phyloP scores from a whole-genome alignment of 148 eudicot genomes.

The Fagopyrum tataricum region DNA sequence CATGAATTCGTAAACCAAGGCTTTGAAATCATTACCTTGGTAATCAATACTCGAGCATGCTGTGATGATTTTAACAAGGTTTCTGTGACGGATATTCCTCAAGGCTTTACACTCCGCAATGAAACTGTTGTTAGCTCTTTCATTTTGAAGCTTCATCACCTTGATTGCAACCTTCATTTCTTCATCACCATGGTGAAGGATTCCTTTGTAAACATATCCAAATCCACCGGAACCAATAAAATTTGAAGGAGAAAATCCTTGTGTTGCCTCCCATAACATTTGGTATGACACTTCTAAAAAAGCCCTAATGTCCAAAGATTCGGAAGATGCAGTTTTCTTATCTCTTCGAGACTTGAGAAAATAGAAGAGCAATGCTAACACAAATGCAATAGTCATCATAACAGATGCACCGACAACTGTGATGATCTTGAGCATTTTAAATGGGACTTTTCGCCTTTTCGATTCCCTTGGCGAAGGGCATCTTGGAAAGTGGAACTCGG shows the following conservation, averaged over 20 bases:
- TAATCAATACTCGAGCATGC: conserved; percentile 20
- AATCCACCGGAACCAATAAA: conserved; percentile 20
- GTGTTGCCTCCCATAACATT: conserved; percentile 19
- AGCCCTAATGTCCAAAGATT: background rate
- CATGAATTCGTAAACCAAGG: conserved; percentile 22
- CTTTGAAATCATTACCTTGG: conserved; percentile 17
- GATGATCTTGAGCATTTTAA: conserved; percentile 12
- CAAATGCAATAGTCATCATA: background rate
- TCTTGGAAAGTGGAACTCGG: conserved; percentile 22
- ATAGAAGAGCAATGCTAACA: background rate
- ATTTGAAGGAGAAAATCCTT: conserved; percentile 23
- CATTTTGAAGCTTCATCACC: conserved; percentile 18
- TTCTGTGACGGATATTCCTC: conserved; percentile 21
- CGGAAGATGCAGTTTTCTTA: background rate
- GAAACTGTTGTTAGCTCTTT: conserved; percentile 11
- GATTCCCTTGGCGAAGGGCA: conserved; percentile 12
- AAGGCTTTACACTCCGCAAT: conserved; percentile 21
- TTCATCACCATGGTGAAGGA: background rate
- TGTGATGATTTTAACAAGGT: conserved; percentile 19
- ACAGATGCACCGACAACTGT: background rate
- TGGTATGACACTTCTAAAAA: conserved; percentile 19
- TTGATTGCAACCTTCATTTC: conserved; percentile 14
- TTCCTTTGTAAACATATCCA: conserved; percentile 29
- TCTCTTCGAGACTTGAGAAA: background rate
- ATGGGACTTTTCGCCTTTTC: conserved; percentile 4